Evolutionary conservation across 345 rosid species (phyloP).

Genomic region (Murraya koenigii): DNA sequence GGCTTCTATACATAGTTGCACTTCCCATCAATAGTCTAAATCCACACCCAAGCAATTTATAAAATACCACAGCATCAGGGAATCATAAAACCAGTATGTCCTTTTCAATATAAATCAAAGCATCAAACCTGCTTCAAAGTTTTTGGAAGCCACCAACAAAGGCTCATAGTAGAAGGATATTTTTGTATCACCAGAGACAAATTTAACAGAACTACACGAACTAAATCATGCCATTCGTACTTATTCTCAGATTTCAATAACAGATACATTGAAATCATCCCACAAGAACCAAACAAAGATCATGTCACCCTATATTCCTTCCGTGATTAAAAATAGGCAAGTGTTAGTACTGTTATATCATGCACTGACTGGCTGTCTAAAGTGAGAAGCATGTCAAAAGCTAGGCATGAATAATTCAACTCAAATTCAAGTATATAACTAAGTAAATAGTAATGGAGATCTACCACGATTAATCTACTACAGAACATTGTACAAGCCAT

Average conservation of each 20-base stretch:
- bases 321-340: neutral
- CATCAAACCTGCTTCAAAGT: no score
- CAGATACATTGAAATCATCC: neutral
- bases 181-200: no score
- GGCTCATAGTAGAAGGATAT: neutral
- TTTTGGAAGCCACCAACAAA: neutral
- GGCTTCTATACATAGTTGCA: neutral
- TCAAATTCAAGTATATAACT: neutral
- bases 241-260: neutral
- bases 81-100: neutral
- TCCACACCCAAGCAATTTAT: neutral
- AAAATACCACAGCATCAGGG: neutral
- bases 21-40: neutral
- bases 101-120: neutral
- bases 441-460: neutral
- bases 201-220: neutral
- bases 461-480: neutral
- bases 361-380: neutral
- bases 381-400: neutral
- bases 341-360: neutral
- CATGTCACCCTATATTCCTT: neutral
- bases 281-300: neutral
- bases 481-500: neutral
- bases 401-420: neutral
- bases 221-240: neutral